Conservation (phyloP, 805 yeast species). For the Metschnikowia henanensis region DNA sequence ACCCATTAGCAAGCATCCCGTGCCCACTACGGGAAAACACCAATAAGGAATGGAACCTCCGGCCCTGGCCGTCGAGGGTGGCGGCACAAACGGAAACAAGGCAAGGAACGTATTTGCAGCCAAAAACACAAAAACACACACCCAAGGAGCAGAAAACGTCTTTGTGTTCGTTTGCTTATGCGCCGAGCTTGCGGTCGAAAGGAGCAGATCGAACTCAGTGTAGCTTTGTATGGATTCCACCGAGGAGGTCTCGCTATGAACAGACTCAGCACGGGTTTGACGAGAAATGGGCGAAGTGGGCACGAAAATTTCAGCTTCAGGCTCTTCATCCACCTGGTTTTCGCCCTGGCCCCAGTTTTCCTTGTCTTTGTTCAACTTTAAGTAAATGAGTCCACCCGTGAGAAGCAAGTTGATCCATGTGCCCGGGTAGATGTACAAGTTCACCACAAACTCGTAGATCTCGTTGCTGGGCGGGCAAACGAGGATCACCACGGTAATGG, state of each 20-base stretch:
- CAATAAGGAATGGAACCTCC: constrained; percentile 47
- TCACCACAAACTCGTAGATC: constrained; percentile 62
- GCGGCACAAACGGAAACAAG: constrained; percentile 56
- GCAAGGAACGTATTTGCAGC: constrained; percentile 50
- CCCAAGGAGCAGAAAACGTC: constrained; percentile 29
- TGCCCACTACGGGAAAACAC: constrained; percentile 57
- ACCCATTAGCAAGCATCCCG: constrained; percentile 45
- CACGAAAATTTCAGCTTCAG: background rate
- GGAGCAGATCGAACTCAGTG: constrained; percentile 20
- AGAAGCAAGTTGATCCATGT: constrained; percentile 56
- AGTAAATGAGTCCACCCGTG: constrained; percentile 52
- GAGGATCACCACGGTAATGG: constrained; percentile 52
- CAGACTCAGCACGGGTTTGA: background rate
- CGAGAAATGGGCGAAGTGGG: background rate
- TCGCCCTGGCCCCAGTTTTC: constrained; percentile 39
- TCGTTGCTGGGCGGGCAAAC: constrained; percentile 63
- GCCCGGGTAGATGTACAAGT: constrained; percentile 62
- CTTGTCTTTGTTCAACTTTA: constrained; percentile 40
- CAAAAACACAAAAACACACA: constrained; percentile 39
- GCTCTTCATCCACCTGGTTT: background rate
- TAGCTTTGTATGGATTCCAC: constrained; percentile 15
- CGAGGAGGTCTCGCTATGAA: constrained; percentile 1
- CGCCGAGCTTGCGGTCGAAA: constrained; percentile 4
- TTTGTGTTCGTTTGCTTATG: constrained; percentile 1
- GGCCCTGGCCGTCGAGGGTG: constrained; percentile 36